phyloP scores from a whole-genome alignment of 768 basidiomycete genomes.

The Sporobolomyces roseus region DNA sequence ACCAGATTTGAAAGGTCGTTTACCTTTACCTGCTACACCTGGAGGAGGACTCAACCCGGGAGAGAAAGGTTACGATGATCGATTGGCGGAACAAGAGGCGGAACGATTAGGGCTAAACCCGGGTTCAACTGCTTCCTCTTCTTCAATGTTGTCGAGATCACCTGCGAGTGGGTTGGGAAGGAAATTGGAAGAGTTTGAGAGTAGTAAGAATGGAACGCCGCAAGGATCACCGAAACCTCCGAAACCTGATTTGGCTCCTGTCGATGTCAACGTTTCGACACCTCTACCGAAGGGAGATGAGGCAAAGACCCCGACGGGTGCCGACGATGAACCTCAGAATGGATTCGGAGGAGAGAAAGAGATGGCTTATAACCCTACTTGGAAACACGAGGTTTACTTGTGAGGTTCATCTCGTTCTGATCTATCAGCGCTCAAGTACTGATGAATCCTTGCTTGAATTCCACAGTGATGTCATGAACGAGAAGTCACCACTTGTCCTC shows the following conservation, averaged over 20 bases:
- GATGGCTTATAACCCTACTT: conserved; percentile 71
- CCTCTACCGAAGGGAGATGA: conserved; percentile 6
- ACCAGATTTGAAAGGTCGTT: conserved; percentile 4
- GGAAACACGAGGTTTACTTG: conserved; percentile 99
- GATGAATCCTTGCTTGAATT: not conserved
- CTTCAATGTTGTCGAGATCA: not conserved
- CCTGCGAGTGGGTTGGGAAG: conserved; percentile 27
- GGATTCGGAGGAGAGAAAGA: conserved; percentile 12
- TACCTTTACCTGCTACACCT: conserved; percentile 25
- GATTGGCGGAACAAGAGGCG: not conserved
- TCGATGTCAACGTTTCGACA: conserved; percentile 15
- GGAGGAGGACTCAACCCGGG: conserved; percentile 26
- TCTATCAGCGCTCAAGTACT: conserved; percentile 24
- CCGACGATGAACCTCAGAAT: not conserved
- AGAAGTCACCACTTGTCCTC: conserved; percentile 73
- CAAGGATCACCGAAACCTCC: not conserved
- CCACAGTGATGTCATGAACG: conserved; percentile 87
- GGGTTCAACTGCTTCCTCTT: not conserved
- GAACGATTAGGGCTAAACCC: not conserved
- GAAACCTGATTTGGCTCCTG: conserved; percentile 18
- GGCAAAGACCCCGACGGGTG: conserved; percentile 27
- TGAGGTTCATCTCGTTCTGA: conserved; percentile 54
- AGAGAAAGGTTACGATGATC: conserved; percentile 12
- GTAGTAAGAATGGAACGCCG: not conserved
- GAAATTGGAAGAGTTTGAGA: conserved; percentile 24